Evolutionary conservation across 116 monocot genomes (phyloP).

Genomic region (Papilionanthe hybrid): DNA sequence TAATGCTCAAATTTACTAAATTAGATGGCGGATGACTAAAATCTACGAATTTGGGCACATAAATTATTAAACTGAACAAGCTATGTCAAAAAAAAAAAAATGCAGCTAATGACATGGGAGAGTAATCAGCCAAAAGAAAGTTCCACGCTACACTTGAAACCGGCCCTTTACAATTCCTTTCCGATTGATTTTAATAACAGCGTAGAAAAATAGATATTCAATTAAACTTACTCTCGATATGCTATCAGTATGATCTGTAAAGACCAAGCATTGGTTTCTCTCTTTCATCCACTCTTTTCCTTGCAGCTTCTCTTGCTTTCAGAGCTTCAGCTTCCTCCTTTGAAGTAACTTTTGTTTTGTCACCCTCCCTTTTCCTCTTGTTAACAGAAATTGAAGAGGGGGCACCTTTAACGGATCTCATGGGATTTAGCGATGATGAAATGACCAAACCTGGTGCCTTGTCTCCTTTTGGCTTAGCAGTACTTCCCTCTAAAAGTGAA

Average conservation of each 20-base stretch:
- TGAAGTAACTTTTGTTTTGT: constrained; percentile 49
- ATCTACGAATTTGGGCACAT: too few species aligned
- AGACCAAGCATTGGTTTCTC: constrained; percentile 87
- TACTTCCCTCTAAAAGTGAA: constrained; percentile 8
- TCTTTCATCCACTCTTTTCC: constrained; percentile 88
- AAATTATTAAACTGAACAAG: neutral
- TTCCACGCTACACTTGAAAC: neutral
- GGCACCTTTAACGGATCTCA: constrained; percentile 54
- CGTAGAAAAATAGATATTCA: neutral
- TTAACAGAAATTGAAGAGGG: constrained; percentile 62
- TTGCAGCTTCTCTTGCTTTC: constrained; percentile 86
- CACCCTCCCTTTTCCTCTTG: constrained; percentile 80
- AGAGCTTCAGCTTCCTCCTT: constrained; percentile 82
- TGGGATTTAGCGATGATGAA: constrained; percentile 42
- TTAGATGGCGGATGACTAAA: neutral
- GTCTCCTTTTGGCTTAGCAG: constrained; percentile 36
- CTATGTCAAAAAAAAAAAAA: neutral
- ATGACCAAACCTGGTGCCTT: constrained; percentile 48
- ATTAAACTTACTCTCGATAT: neutral
- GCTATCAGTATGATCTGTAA: constrained; percentile 48
- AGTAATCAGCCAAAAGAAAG: neutral
- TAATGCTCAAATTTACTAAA: neutral
- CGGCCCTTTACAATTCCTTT: neutral
- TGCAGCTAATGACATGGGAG: neutral
- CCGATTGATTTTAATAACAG: neutral